A percentile compares a stretch with the other conserved stretches of the same genome.
These are phyloP conservation scores for Lanmaoa pseudosensibilis DNA, from an alignment of 768 basidiomycete species.

Conservation along the genomic window DNA sequence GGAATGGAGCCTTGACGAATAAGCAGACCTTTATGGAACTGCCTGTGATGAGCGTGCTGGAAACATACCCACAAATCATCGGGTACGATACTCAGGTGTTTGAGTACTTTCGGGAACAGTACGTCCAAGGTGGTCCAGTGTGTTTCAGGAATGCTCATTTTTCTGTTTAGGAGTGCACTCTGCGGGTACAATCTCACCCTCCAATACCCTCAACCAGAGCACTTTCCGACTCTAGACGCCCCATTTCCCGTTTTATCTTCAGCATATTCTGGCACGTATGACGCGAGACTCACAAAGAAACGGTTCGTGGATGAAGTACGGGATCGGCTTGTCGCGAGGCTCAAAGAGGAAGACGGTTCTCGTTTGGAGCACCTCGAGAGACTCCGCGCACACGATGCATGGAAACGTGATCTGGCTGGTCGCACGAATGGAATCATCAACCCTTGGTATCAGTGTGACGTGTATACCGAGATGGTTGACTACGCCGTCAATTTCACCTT, in stretches of 20 bases:
- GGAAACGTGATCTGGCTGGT: constrained; percentile 48
- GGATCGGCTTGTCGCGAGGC: constrained; percentile 2
- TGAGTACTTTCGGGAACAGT: constrained; percentile 69
- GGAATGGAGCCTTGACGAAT: constrained; percentile 45
- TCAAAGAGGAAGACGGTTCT: constrained; percentile 16
- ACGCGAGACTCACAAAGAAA: constrained; percentile 3
- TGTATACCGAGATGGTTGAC: constrained; percentile 61
- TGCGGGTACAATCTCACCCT: constrained; percentile 68
- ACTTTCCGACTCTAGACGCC: constrained; percentile 40
- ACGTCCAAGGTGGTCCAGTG: constrained; percentile 23
- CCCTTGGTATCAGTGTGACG: constrained; percentile 58
- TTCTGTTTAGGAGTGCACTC: constrained; percentile 46
- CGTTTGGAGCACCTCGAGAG: constrained; percentile 18
- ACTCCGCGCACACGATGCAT: constrained; percentile 18
- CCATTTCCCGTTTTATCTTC: background rate
- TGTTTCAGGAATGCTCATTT: background rate
- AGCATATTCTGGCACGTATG: background rate
- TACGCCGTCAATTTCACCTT: constrained; percentile 69
- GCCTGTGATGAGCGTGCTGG: constrained; percentile 60
- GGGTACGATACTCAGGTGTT: constrained; percentile 66
- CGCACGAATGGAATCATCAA: constrained; percentile 56
- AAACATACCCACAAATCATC: constrained; percentile 75
- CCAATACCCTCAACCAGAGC: constrained; percentile 61
- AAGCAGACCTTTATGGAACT: constrained; percentile 47
- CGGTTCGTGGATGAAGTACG: constrained; percentile 11